phyloP scores from a whole-genome alignment of 805 yeast genomes.

The Wickerhamiella dianesei region DNA sequence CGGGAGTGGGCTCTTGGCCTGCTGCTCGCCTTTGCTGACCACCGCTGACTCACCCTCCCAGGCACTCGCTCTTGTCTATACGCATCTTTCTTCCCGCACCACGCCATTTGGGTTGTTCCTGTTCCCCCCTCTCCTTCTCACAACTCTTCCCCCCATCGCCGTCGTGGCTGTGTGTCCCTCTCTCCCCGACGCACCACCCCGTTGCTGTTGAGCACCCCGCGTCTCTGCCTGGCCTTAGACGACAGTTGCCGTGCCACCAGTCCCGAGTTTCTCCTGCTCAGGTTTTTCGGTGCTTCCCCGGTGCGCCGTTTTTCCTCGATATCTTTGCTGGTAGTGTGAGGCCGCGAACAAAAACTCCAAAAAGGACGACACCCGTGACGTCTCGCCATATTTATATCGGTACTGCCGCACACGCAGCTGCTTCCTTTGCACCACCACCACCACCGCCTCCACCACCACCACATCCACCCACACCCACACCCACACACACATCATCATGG shows the following conservation, averaged over 20 bases:
- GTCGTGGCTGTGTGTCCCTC: background rate
- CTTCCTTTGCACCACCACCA: slow-evolving; percentile 2
- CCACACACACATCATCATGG: slow-evolving; percentile 18
- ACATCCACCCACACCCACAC: slow-evolving; percentile 3
- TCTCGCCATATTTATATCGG: background rate
- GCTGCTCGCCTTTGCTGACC: background rate
- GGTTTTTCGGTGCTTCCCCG: too few species aligned
- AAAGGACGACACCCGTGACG: background rate
- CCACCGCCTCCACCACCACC: slow-evolving; percentile 12
- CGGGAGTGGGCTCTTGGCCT: too few species aligned
- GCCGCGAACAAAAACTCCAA: too few species aligned
- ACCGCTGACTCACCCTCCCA: background rate
- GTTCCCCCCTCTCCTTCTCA: background rate
- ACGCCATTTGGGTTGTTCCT: background rate
- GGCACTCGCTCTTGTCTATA: background rate
- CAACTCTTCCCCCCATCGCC: background rate
- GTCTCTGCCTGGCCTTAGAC: too few species aligned
- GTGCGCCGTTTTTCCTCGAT: too few species aligned
- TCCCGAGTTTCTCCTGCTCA: too few species aligned
- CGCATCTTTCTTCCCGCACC: background rate
- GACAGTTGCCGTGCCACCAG: too few species aligned
- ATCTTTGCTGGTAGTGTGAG: too few species aligned
- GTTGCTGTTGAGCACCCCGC: background rate
- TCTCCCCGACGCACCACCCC: background rate
- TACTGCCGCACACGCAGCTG: too few species aligned